phyloP scores from a whole-genome alignment of 257 asterid species.

The Solanum rostratum region DNA sequence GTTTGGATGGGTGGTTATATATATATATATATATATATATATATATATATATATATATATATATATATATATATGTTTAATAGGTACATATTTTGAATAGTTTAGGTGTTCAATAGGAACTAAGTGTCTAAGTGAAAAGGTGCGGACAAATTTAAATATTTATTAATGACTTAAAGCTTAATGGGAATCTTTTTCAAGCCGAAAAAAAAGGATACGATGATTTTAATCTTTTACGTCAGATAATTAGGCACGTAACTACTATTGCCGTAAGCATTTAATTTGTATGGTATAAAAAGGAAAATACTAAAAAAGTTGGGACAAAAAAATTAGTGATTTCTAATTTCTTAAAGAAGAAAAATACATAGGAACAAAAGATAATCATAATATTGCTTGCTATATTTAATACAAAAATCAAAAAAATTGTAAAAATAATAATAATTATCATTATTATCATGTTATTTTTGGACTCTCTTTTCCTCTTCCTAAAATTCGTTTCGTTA shows the following conservation, averaged over 20 bases:
- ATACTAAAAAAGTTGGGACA: neutral
- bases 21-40: too few relatives aligned
- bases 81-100: too few relatives aligned
- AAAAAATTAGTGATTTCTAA: neutral
- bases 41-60: too few relatives aligned
- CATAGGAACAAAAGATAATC: neutral
- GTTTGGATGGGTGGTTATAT: too few relatives aligned
- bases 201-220: neutral
- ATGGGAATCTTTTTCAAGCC: neutral
- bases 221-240: neutral
- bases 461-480: neutral
- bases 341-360: neutral
- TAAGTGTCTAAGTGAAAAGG: too few relatives aligned
- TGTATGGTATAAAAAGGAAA: neutral
- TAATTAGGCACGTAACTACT: neutral
- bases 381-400: neutral
- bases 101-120: too few relatives aligned
- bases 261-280: neutral
- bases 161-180: too few relatives aligned
- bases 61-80: too few relatives aligned
- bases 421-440: too few relatives aligned
- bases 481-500: neutral
- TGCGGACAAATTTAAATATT: too few relatives aligned
- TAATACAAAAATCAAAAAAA: neutral
- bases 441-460: neutral